Conservation (phyloP, 1,284 basidiomycete genomes). For the Pulchroboletus neoregius region DNA sequence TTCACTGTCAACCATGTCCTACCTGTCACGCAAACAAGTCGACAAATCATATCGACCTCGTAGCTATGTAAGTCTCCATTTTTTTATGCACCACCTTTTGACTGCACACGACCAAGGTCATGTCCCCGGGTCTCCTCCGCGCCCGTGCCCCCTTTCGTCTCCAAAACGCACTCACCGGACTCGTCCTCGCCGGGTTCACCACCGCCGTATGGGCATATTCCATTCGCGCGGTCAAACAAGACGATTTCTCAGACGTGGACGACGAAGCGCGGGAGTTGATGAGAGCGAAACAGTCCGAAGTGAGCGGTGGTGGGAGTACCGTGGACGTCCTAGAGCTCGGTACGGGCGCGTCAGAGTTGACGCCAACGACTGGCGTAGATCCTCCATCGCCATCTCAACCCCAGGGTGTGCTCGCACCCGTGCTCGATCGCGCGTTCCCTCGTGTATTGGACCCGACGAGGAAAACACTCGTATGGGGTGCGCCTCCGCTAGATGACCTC, state of each 20-base stretch:
- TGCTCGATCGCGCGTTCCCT: conserved; percentile 46
- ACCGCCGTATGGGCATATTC: conserved; percentile 91
- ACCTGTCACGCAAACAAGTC: conserved; percentile 35
- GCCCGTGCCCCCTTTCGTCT: conserved; percentile 82
- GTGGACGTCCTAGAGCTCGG: neutral
- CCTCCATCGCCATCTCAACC: conserved; percentile 10
- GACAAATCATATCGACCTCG: conserved; percentile 39
- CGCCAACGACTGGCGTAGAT: neutral
- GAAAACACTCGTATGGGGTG: conserved; percentile 65
- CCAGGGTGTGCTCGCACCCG: conserved; percentile 43
- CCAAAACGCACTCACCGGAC: conserved; percentile 78
- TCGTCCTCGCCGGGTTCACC: conserved; percentile 69
- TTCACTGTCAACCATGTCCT: no score
- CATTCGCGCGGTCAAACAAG: conserved; percentile 90
- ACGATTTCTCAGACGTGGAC: conserved; percentile 84
- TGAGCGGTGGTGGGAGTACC: neutral
- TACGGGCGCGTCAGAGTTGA: neutral
- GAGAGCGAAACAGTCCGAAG: conserved; percentile 25
- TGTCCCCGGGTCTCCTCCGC: conserved; percentile 83
- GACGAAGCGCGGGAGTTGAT: conserved; percentile 63
- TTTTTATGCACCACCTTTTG: neutral
- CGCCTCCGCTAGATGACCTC: conserved; percentile 59
- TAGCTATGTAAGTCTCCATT: conserved; percentile 34
- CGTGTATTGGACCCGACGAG: conserved; percentile 51
- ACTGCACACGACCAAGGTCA: conserved; percentile 48